These are phyloP conservation scores for Cudoniella acicularis DNA, from an alignment of 495 filamentous ascomycete genomes.

Conservation along the genomic window DNA sequence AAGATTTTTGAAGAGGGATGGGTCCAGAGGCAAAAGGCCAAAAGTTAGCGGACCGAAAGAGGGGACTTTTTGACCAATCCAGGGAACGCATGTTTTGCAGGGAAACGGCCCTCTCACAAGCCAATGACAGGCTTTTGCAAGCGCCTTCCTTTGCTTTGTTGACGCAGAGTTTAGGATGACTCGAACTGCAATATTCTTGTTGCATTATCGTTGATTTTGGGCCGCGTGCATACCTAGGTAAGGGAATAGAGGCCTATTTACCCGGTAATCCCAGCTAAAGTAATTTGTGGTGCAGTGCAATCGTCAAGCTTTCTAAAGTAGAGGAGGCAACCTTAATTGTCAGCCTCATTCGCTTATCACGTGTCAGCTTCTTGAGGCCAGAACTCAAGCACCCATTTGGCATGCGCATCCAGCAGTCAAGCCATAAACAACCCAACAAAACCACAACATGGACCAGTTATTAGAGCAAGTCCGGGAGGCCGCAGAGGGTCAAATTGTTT, in stretches of 20 bases:
- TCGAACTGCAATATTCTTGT: no score
- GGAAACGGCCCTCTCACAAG: background rate
- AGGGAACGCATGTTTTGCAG: background rate
- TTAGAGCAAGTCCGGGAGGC: slow-evolving; percentile 70
- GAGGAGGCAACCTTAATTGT: no score
- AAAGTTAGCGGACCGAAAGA: background rate
- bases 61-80: background rate
- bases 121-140: background rate
- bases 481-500: slow-evolving; percentile 85
- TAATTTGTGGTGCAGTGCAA: no score
- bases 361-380: background rate
- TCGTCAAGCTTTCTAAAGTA: no score
- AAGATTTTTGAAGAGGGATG: background rate
- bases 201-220: no score
- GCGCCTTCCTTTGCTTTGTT: background rate
- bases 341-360: background rate
- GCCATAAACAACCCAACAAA: no score
- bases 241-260: background rate
- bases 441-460: slow-evolving; percentile 65
- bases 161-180: background rate
- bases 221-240: background rate
- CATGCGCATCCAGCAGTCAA: no score
- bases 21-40: background rate
- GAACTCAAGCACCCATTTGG: background rate
- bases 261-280: background rate